Base-by-base conservation (phyloP, 2,329 filamentous ascomycete genomes). In the Aspergillus sp. region DNA sequence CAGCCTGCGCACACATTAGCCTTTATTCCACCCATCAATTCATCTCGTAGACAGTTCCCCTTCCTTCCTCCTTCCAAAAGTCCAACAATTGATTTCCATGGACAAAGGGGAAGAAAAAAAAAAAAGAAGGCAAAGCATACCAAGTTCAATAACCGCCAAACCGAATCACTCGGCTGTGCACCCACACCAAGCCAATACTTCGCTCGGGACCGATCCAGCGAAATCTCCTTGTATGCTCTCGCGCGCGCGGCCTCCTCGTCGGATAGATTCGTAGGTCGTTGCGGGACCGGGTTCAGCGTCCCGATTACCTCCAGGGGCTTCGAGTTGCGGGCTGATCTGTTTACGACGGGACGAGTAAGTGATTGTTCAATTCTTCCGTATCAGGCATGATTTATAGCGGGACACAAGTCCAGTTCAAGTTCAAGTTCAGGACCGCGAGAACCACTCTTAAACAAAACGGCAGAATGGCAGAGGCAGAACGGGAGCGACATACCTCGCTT, bases 171-270 rank as follows among this genome's bases (percentile, higher is more conserved):
- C 9, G 95, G 95, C 78, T 99, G 95, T 55, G 95, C 95, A 1
- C 95, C 95, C 3, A 98, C 93, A 72, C 95, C 95, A 36, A 99
- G 83, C 95, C 95, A 99, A 80, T 99, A 99, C 75, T 89, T 88
- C 56, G 93, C 90, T 59, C 95, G 83, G 64, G 85, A 80, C 7
- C 84, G 80, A 75, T 99, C 95, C 13, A 99, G 83, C 69, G 91
- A 88, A 72, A 99, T 90, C 65, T 98, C 93, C 77, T 99, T 99
- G 80, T 89, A 91, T 55, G 90, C 83, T 57, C 86, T 85, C 17
- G 86, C 85, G n/a, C 83, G 67, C 53, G 71, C 69, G 30, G 74
- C 69, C 62, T 75, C 72, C 62, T 80, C 79, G 42, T 81, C 75
- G 13, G 80, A 80, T 30, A 76, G 62, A 65, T 77, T 77, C 55